Evolutionary conservation across 83 land plant species (phyloP).

Genomic region (Picea engelmannii): DNA sequence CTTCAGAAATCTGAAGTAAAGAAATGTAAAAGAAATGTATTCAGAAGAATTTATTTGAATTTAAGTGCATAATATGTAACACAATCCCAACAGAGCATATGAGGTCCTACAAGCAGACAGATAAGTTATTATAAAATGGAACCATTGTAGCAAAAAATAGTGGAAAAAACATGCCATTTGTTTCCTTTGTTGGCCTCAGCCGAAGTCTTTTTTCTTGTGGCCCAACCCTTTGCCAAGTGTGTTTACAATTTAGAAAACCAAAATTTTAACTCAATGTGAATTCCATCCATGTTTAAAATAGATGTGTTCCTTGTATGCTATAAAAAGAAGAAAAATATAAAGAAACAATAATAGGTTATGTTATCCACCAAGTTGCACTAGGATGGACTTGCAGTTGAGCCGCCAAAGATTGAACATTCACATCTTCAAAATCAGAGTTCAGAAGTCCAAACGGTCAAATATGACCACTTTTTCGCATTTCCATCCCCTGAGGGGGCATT

Average conservation of each 20-base stretch:
- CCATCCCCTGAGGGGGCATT: too few relatives aligned
- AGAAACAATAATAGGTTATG: too few relatives aligned
- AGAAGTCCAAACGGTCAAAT: too few relatives aligned
- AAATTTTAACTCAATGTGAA: background rate
- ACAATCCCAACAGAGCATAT: background rate
- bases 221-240: background rate
- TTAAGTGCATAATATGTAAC: background rate
- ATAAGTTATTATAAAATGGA: background rate
- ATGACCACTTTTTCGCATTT: too few relatives aligned
- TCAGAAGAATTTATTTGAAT: background rate
- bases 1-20: constrained; percentile 63
- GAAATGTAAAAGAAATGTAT: background rate
- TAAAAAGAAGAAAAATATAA: too few relatives aligned
- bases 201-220: background rate
- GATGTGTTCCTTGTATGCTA: background rate
- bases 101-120: background rate
- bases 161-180: background rate
- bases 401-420: too few relatives aligned
- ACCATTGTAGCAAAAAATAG: background rate
- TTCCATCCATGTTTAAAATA: background rate
- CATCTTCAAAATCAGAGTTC: too few relatives aligned
- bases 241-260: background rate
- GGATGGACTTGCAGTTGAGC: too few relatives aligned
- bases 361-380: too few relatives aligned
- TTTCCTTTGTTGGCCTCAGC: background rate